A percentile compares a stretch with the other conserved stretches of the same genome.
Evolutionary conservation across 495 filamentous ascomycete genomes (phyloP).

Genomic region (Penicillium pulvis): DNA sequence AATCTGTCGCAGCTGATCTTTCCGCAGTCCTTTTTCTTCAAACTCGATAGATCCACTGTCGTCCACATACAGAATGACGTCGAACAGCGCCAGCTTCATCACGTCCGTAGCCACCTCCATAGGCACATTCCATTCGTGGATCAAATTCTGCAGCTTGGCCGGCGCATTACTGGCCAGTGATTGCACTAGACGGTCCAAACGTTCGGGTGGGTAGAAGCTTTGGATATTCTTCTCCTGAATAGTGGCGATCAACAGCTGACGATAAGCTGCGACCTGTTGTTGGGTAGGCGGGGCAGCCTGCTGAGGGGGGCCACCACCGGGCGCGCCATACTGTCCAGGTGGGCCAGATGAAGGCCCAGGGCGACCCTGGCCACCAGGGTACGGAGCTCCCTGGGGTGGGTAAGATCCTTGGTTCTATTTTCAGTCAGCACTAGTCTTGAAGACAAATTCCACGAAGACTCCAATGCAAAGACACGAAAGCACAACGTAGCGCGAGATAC

Average conservation of each 20-base stretch:
- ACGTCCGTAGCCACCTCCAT: conserved; percentile 68
- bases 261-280: conserved; percentile 54
- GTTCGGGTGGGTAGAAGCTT: conserved; percentile 54
- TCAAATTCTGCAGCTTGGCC: conserved; percentile 50
- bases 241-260: conserved; percentile 51
- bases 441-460: conserved; percentile 2
- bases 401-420: conserved; percentile 28
- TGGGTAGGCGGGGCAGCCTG: conserved; percentile 42
- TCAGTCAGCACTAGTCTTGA: conserved; percentile 20
- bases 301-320: conserved; percentile 23
- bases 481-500: conserved; percentile 14
- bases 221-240: conserved; percentile 62
- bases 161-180: conserved; percentile 46
- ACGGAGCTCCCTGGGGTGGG: conserved; percentile 37
- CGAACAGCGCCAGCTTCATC: conserved; percentile 66
- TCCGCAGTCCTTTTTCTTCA: conserved; percentile 64
- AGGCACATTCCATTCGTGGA: conserved; percentile 56
- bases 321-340: conserved; percentile 33
- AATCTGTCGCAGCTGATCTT: conserved; percentile 65
- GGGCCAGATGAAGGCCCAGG: conserved; percentile 35
- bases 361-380: conserved; percentile 33
- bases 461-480: conserved; percentile 4
- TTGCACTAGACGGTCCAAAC: conserved; percentile 41
- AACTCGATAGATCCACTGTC: conserved; percentile 75
- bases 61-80: conserved; percentile 69